Evolutionary conservation across 495 filamentous ascomycete species (phyloP), one percentile per base, ranked within the genome.

Genomic region (Chaetomidium leptoderma): DNA sequence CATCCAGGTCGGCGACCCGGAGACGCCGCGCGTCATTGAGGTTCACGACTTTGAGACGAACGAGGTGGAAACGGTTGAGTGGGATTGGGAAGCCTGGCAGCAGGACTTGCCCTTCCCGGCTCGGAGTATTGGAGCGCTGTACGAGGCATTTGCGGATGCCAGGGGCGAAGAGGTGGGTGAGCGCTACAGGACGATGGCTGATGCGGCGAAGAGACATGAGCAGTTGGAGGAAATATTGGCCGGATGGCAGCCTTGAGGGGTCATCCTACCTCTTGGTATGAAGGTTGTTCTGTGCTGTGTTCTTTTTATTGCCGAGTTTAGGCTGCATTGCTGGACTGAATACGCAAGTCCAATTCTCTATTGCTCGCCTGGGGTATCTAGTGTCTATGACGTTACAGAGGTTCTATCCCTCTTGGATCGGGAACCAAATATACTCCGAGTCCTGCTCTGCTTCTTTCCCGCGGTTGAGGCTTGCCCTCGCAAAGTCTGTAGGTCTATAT

Each of bases 41-140:
- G 39, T 83, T 7, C 71, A 77, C 30, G 70, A 77, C 33, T 74
- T 73, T 40, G 66, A 57, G 29, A 69, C 66, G 17, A 69, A 77
- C 23, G 65, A 69, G 37, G 72, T 79, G 1, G 68, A 78, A 33
- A 62, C 65, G 35, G 61, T 82, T 0, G 66, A 70, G 6, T 76
- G 76, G 70, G 68, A 72, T 6, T 74, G 69, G 63, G 67, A 73
- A 43, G 71, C 68, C 9, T 76, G 74, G 64, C 73, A 73, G 30
- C 52, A 69, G 50, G 71, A 69, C 33, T 55, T 76, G 16, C 70
- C 72, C 3, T 14, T 62, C 4, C 57, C 62, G 5, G 72, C 72
- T 6, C 67, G 75, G 53, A 74, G 75, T 62, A 70, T 82, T 30
- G 81, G 65, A 0, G 61, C 71, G 14, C 37, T 83, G 16, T 84